Percentiles rank a stretch among this genome's conserved stretches.
Evolutionary conservation across 2,329 filamentous ascomycete genomes (phyloP).

Genomic region (Hirsutella minnesotensis): DNA sequence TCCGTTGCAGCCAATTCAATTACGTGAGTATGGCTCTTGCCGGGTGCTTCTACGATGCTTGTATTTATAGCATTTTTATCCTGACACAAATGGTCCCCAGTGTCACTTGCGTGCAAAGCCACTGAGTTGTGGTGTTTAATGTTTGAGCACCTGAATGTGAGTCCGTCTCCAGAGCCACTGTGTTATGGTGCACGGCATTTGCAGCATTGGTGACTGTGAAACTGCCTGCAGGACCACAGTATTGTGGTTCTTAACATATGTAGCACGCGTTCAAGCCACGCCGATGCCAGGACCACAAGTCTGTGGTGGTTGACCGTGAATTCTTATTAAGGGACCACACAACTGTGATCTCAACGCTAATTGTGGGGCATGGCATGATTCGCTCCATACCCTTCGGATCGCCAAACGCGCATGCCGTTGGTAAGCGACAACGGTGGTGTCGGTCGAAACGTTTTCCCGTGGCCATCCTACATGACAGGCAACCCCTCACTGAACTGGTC

Average conservation of each 20-base stretch:
- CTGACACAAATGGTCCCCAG: background rate
- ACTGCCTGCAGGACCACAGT: background rate
- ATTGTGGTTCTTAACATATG: background rate
- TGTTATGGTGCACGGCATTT: background rate
- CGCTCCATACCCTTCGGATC: background rate
- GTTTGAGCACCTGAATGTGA: background rate
- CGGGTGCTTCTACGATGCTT: background rate
- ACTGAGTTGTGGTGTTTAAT: background rate
- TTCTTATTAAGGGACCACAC: background rate
- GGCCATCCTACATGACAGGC: background rate
- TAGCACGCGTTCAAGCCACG: background rate
- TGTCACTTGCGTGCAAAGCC: background rate
- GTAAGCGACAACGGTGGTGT: background rate
- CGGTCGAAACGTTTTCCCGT: background rate
- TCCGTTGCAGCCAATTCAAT: background rate
- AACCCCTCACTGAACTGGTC: background rate
- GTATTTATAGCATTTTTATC: background rate
- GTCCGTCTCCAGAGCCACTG: background rate
- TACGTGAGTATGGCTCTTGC: background rate
- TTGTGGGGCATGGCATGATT: background rate
- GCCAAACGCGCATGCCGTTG: background rate
- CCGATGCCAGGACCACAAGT: background rate
- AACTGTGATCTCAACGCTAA: background rate
- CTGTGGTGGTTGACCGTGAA: background rate
- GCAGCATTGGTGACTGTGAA: background rate